A percentile compares a stretch with the other conserved stretches of the same genome.
phyloP scores from a whole-genome alignment of 768 basidiomycete genomes.

The Auricularia cornea region DNA sequence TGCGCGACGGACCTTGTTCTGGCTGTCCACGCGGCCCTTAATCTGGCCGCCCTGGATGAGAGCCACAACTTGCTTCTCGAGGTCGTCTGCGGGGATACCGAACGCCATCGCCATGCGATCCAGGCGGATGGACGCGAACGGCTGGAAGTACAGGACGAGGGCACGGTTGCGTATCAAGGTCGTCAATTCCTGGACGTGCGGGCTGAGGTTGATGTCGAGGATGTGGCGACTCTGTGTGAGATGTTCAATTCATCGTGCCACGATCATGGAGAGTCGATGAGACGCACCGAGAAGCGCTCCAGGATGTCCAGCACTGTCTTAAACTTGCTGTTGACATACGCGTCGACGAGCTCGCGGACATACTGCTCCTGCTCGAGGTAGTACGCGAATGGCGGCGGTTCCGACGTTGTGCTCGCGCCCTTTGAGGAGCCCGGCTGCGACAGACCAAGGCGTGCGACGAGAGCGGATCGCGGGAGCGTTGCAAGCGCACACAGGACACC shows the following conservation, averaged over 20 bases:
- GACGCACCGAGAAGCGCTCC: constrained; percentile 55
- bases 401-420: constrained; percentile 52
- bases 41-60: constrained; percentile 75
- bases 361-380: constrained; percentile 86
- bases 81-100: constrained; percentile 65
- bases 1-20: constrained; percentile 58
- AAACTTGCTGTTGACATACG: constrained; percentile 83
- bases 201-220: constrained; percentile 67
- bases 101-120: constrained; percentile 82
- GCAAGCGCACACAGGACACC: constrained; percentile 79
- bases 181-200: constrained; percentile 58
- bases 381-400: constrained; percentile 40
- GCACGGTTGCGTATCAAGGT: constrained; percentile 68
- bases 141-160: constrained; percentile 82
- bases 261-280: neutral
- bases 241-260: neutral
- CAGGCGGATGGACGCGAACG: constrained; percentile 78
- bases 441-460: constrained; percentile 41
- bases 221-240: constrained; percentile 57
- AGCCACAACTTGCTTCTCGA: constrained; percentile 63
- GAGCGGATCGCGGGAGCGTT: constrained; percentile 56
- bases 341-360: constrained; percentile 74
- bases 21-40: constrained; percentile 77
- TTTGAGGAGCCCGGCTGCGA: constrained; percentile 13
- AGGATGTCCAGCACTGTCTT: constrained; percentile 72